Evolutionary conservation across 495 filamentous ascomycete species (phyloP).

Genomic region (Penicillium subrubescens): DNA sequence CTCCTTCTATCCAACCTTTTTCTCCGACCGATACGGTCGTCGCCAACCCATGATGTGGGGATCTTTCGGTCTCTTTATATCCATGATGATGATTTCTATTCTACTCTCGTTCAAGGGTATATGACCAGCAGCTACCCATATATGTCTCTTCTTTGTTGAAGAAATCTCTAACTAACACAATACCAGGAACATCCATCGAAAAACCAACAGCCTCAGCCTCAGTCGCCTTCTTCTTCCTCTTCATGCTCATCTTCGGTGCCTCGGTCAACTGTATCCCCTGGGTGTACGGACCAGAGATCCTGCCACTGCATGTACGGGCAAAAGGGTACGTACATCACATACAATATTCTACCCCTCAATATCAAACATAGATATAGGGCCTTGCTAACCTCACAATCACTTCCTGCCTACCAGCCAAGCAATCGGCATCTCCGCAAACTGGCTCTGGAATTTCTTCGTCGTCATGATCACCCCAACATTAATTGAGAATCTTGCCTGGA

Average conservation of each 20-base stretch:
- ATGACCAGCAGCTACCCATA: neutral
- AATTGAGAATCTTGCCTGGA: neutral
- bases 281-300: constrained; percentile 49
- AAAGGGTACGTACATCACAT: neutral
- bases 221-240: constrained; percentile 46
- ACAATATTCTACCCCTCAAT: too few relatives aligned
- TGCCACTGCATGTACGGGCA: neutral
- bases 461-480: neutral
- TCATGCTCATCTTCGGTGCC: constrained; percentile 52
- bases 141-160: neutral
- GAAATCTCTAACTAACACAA: neutral
- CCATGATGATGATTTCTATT: constrained; percentile 50
- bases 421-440: neutral
- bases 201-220: constrained; percentile 38
- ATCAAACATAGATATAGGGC: too few relatives aligned
- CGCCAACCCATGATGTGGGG: constrained; percentile 57
- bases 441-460: neutral
- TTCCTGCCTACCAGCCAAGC: neutral
- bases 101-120: constrained; percentile 33
- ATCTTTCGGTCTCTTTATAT: constrained; percentile 43
- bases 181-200: constrained; percentile 25
- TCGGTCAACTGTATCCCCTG: constrained; percentile 52
- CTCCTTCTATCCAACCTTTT: constrained; percentile 37
- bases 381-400: constrained; percentile 34
- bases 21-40: constrained; percentile 51